Evolutionary conservation across 495 filamentous ascomycete genomes (phyloP), one percentile per base, ranked within the genome.

Genomic region (Penicillium antarcticum): DNA sequence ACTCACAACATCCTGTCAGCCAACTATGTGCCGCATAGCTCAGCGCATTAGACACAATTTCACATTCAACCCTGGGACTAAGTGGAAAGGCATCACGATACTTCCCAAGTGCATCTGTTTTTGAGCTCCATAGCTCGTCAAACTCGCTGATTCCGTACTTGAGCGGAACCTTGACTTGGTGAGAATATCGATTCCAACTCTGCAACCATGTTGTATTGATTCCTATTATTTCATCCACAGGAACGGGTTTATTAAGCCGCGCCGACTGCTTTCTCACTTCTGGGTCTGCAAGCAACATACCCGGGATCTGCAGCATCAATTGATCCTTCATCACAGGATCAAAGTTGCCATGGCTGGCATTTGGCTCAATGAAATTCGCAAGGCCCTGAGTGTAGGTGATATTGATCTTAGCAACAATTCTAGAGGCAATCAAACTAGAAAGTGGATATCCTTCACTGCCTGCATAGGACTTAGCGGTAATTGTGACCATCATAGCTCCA

Each of bases 391-490:
- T 23, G 2, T 23, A 5, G 21, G 21, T 52, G 49, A 32, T 13
- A 18, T 26, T 33, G 21, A 45, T 12, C 31, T 48, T 21, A 7
- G 55, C 48, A 24, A 68, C 68, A 36, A 66, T 60, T 19, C 68
- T 67, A 17, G 60, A 65, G 9, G 55, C 51, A 38, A 69, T 64
- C n/a, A 70, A 21, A 0, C 63, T 63, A 1, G 55, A 44, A 40
- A 72, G 57, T n/a, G 69, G 68, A 48, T 68, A 72, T 4, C 42
- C 33, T 23, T 38, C 48, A n/a, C 26, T 34, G 8, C 31, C 40
- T 2, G 32, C 34, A 14, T 56, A 44, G 21, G 41, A 54, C n/a
- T 58, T 55, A 10, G 42, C 39, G 6, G 55, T 60, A 19, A 68
- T 60, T 9, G 61, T 56, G 19, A 52, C 60, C 19, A 63, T 57